These are phyloP conservation scores for Tarenaya hassleriana DNA, from an alignment of 345 rosid genomes.

Conservation along the genomic window DNA sequence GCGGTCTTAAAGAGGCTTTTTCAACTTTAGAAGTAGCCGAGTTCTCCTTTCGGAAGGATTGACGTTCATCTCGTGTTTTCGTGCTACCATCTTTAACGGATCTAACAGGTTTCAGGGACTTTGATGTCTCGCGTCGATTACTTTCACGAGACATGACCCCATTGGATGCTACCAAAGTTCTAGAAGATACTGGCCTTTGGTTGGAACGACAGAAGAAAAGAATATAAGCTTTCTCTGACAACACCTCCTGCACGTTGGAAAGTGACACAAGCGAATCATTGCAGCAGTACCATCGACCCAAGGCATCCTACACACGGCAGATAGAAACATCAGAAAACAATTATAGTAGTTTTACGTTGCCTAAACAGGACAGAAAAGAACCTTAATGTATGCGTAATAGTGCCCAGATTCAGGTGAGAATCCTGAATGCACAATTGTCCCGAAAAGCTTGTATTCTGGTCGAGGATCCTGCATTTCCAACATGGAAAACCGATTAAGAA, in stretches of 20 bases:
- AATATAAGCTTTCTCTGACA: constrained; percentile 91
- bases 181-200: constrained; percentile 49
- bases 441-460: constrained; percentile 89
- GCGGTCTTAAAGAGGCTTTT: constrained; percentile 48
- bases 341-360: constrained; percentile 6
- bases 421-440: constrained; percentile 93
- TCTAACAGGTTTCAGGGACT: constrained; percentile 29
- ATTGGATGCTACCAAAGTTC: constrained; percentile 33
- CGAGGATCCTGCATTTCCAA: constrained; percentile 59
- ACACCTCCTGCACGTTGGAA: constrained; percentile 75
- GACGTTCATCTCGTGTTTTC: constrained; percentile 38
- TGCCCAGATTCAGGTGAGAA: constrained; percentile 91
- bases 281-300: constrained; percentile 92
- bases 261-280: constrained; percentile 70
- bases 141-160: constrained; percentile 47
- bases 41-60: constrained; percentile 33
- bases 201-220: constrained; percentile 79
- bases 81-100: constrained; percentile 31
- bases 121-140: constrained; percentile 49
- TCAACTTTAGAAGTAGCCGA: constrained; percentile 40
- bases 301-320: constrained; percentile 55
- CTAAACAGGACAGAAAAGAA: constrained; percentile 16
- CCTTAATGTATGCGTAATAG: constrained; percentile 97
- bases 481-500: constrained; percentile 7
- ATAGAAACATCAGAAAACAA: constrained; percentile 21